Conservation (phyloP, 306 rosid genomes). For the Chamaecrista fasciculata region DNA sequence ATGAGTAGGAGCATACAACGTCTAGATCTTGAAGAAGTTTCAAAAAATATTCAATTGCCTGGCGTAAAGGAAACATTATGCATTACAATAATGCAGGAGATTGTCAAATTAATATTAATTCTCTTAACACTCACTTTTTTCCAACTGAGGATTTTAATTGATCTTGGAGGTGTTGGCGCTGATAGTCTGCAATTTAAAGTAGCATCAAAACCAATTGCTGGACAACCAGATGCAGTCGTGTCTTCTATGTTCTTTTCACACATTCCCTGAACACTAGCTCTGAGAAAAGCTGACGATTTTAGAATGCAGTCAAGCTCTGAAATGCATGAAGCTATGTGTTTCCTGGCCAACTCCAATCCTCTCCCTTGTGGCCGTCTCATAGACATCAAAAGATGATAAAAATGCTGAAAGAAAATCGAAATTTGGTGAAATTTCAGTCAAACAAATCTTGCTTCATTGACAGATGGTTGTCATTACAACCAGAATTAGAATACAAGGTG, state of each 20-base stretch:
- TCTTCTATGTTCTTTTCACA: constrained; percentile 43
- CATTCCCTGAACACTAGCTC: constrained; percentile 44
- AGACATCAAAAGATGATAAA: constrained; percentile 78
- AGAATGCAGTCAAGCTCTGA: constrained; percentile 59
- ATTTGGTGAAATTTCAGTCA: constrained; percentile 26
- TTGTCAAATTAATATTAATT: constrained; percentile 6
- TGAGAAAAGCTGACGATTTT: constrained; percentile 70
- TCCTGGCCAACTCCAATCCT: constrained; percentile 93
- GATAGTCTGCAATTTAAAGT: constrained; percentile 80
- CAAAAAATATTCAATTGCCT: constrained; percentile 83
- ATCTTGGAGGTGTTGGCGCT: constrained; percentile 96
- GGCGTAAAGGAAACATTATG: constrained; percentile 38
- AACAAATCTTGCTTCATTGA: constrained; percentile 12
- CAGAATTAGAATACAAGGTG: not conserved
- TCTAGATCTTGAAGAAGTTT: constrained; percentile 85
- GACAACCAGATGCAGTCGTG: constrained; percentile 86
- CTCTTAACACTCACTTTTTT: constrained; percentile 53
- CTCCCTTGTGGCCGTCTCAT: constrained; percentile 97
- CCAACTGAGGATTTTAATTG: constrained; percentile 77
- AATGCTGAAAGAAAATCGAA: constrained; percentile 66
- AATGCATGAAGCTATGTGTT: constrained; percentile 81
- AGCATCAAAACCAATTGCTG: constrained; percentile 92
- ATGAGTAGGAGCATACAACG: constrained; percentile 62
- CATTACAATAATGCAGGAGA: constrained; percentile 19
- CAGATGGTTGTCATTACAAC: constrained; percentile 19